Conservation (phyloP, 2,329 filamentous ascomycete genomes). For the Fusarium sp. region DNA sequence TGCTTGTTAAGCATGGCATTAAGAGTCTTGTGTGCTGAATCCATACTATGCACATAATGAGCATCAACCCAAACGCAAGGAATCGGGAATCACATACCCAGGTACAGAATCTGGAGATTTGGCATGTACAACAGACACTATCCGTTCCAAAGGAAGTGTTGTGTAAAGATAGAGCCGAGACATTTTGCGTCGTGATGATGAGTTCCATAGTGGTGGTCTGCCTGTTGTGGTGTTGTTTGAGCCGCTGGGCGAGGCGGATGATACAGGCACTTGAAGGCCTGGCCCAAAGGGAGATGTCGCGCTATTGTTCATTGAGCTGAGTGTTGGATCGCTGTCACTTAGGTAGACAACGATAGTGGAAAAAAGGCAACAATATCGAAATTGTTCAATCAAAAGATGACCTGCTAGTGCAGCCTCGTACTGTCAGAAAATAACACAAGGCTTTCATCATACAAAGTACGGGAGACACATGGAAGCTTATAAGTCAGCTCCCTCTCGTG, state of each 20-base stretch:
- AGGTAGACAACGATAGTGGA: not conserved
- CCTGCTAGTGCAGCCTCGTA: slow-evolving; percentile 21
- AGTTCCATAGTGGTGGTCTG: slow-evolving; percentile 67
- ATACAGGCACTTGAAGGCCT: slow-evolving; percentile 30
- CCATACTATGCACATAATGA: slow-evolving; percentile 55
- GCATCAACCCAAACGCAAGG: not conserved
- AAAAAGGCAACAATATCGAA: slow-evolving; percentile 5
- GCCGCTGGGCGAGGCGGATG: slow-evolving; percentile 46
- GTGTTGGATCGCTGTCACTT: not conserved
- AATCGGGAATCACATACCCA: slow-evolving; percentile 54
- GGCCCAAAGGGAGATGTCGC: slow-evolving; percentile 31
- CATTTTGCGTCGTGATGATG: slow-evolving; percentile 63
- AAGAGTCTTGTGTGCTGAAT: slow-evolving; percentile 69
- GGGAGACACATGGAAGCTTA: slow-evolving; percentile 26
- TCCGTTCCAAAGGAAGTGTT: slow-evolving; percentile 62
- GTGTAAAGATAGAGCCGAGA: slow-evolving; percentile 68
- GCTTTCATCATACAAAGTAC: slow-evolving; percentile 30
- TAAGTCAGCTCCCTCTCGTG: slow-evolving; percentile 31
- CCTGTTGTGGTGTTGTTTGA: slow-evolving; percentile 54
- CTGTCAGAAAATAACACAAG: slow-evolving; percentile 19
- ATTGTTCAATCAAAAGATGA: slow-evolving; percentile 10
- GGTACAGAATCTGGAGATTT: slow-evolving; percentile 56
- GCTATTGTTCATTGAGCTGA: slow-evolving; percentile 25
- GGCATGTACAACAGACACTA: slow-evolving; percentile 60
- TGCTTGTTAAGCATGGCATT: slow-evolving; percentile 68